Conservation (phyloP, 768 basidiomycete genomes). For the Pulveroboletus sp. region DNA sequence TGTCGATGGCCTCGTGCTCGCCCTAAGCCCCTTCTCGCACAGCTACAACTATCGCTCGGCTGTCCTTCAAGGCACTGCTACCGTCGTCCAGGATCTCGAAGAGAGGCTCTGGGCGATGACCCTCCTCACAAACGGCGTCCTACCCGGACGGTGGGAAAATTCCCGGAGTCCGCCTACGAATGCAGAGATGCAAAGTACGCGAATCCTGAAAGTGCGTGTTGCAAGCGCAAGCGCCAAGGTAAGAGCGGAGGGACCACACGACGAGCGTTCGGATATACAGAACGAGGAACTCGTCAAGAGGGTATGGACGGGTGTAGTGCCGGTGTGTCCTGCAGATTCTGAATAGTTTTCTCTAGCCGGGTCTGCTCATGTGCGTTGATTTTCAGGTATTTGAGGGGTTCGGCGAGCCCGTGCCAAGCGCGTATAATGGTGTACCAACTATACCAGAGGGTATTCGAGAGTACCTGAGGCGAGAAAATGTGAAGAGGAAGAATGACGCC, state of each 20-base stretch:
- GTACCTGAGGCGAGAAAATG: conserved; percentile 19
- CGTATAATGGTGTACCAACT: conserved; percentile 13
- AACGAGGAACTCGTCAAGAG: conserved; percentile 10
- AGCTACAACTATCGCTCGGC: conserved; percentile 27
- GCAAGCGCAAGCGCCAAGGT: conserved; percentile 22
- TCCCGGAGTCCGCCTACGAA: conserved; percentile 18
- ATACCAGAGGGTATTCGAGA: conserved; percentile 20
- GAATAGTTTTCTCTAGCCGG: not conserved
- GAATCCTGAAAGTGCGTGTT: conserved; percentile 20
- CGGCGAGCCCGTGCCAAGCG: conserved; percentile 21
- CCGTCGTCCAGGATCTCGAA: conserved; percentile 11
- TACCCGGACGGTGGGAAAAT: conserved; percentile 21
- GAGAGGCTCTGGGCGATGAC: conserved; percentile 25
- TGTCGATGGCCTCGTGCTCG: conserved; percentile 21
- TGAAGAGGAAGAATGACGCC: conserved; percentile 23
- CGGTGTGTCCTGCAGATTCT: conserved; percentile 7
- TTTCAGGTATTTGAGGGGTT: conserved; percentile 23
- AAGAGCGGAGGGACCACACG: conserved; percentile 21
- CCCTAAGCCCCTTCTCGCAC: conserved; percentile 22
- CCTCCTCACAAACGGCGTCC: conserved; percentile 19
- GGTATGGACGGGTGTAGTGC: conserved; percentile 25
- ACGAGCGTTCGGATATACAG: conserved; percentile 16
- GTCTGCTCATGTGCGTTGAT: not conserved
- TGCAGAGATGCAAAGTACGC: conserved; percentile 22
- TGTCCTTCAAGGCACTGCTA: conserved; percentile 18